Evolutionary conservation across 2,329 filamentous ascomycete genomes (phyloP).

Genomic region (Monosporascus sp.): DNA sequence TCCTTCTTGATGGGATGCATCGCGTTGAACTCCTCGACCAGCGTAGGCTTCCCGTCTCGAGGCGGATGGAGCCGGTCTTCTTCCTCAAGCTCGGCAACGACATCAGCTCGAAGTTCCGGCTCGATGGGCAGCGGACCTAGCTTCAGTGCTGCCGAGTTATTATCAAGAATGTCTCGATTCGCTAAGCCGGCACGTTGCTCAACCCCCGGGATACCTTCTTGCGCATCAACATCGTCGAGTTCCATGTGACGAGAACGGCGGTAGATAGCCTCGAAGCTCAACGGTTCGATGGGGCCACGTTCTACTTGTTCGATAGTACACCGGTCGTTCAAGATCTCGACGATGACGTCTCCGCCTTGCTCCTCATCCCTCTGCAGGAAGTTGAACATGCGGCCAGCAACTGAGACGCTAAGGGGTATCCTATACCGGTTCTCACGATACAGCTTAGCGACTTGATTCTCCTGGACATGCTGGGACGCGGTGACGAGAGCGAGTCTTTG

Average conservation of each 20-base stretch:
- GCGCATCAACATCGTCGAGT: constrained; percentile 57
- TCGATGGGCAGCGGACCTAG: constrained; percentile 85
- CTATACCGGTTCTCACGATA: constrained; percentile 87
- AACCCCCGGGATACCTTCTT: constrained; percentile 58
- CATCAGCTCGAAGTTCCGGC: constrained; percentile 72
- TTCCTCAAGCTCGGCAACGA: constrained; percentile 81
- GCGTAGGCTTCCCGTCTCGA: constrained; percentile 60
- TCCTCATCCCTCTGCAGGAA: constrained; percentile 85
- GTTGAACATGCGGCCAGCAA: constrained; percentile 77
- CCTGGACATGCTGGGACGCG: constrained; percentile 70
- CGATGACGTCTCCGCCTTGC: constrained; percentile 73
- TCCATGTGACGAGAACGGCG: constrained; percentile 57
- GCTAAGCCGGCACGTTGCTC: constrained; percentile 52
- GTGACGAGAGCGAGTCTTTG: constrained; percentile 69
- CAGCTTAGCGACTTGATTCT: constrained; percentile 72
- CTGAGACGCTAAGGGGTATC: constrained; percentile 80
- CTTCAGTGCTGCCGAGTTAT: constrained; percentile 54
- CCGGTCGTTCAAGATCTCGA: constrained; percentile 62
- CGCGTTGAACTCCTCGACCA: constrained; percentile 84
- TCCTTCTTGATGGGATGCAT: constrained; percentile 82
- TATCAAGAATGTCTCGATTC: constrained; percentile 55
- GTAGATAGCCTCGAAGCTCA: constrained; percentile 57
- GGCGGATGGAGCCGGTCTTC: constrained; percentile 77
- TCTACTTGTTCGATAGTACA: constrained; percentile 55
- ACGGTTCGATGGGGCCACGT: constrained; percentile 59